These are phyloP conservation scores for Gastroboletus turbinatus DNA, from an alignment of 1,284 basidiomycete genomes.

Conservation along the genomic window DNA sequence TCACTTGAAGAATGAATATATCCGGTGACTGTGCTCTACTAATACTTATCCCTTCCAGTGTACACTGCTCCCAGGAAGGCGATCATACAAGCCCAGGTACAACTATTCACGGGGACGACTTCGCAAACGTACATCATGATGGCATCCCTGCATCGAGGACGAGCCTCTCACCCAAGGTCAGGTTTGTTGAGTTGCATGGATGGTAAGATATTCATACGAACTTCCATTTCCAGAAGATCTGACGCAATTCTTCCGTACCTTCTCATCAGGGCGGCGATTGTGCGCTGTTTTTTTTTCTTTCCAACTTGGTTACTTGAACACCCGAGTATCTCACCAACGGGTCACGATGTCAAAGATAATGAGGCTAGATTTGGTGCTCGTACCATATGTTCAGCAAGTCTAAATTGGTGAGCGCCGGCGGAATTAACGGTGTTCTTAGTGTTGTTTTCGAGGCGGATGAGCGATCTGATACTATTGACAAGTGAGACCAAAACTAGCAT, in stretches of 20 bases:
- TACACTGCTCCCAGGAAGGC: not conserved
- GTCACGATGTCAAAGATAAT: not conserved
- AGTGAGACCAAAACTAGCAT: not conserved
- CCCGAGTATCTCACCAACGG: not conserved
- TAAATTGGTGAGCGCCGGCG: not conserved
- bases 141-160: not conserved
- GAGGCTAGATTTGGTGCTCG: not conserved
- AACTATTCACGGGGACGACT: not conserved
- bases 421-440: not conserved
- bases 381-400: not conserved
- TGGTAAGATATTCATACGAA: not conserved
- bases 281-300: not conserved
- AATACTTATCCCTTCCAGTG: not conserved
- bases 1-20: not conserved
- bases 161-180: not conserved
- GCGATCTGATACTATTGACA: not conserved
- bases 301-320: not conserved
- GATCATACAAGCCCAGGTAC: not conserved
- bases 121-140: not conserved
- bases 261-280: not conserved
- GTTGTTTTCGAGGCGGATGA: not conserved
- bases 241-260: not conserved
- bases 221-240: not conserved
- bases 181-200: not conserved
- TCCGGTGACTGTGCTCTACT: not conserved